Evolutionary conservation across 2,329 filamentous ascomycete genomes (phyloP).

Genomic region (Nemania serpens): DNA sequence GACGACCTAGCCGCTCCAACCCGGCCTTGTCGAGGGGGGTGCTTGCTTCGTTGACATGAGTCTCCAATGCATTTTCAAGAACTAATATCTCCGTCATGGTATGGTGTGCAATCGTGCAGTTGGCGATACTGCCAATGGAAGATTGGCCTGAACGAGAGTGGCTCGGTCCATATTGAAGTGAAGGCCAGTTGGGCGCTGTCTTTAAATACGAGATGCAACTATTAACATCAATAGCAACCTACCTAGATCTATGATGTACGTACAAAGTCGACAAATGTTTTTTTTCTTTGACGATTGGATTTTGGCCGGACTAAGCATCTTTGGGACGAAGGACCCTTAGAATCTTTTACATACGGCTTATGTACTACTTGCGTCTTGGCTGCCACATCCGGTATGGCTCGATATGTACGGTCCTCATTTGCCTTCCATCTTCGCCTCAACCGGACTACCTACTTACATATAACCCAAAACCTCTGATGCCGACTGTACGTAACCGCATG

Average conservation of each 20-base stretch:
- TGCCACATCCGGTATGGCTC: conserved; percentile 32
- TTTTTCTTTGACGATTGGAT: conserved; percentile 8
- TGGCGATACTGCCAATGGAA: not conserved
- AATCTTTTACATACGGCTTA: not conserved
- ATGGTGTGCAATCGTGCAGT: conserved; percentile 4
- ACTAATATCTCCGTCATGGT: conserved; percentile 18
- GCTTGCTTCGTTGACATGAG: conserved; percentile 14
- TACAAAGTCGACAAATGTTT: conserved; percentile 12
- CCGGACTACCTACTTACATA: not conserved
- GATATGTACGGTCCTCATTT: not conserved
- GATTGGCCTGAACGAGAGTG: not conserved
- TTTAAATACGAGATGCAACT: conserved; percentile 8
- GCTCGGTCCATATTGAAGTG: conserved; percentile 8
- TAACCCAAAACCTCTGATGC: too few relatives aligned
- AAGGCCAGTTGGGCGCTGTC: not conserved
- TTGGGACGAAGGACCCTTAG: not conserved
- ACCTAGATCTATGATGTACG: conserved; percentile 10
- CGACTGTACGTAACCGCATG: not conserved
- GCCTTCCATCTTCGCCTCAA: not conserved
- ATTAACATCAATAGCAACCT: too few relatives aligned
- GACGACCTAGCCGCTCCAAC: conserved; percentile 62
- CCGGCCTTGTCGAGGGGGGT: conserved; percentile 33
- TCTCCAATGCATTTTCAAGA: conserved; percentile 19
- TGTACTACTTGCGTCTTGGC: conserved; percentile 38
- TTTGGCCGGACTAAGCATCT: not conserved